Evolutionary conservation across 2,329 filamentous ascomycete species (phyloP).

Genomic region (Pseudogymnoascus pannorum): DNA sequence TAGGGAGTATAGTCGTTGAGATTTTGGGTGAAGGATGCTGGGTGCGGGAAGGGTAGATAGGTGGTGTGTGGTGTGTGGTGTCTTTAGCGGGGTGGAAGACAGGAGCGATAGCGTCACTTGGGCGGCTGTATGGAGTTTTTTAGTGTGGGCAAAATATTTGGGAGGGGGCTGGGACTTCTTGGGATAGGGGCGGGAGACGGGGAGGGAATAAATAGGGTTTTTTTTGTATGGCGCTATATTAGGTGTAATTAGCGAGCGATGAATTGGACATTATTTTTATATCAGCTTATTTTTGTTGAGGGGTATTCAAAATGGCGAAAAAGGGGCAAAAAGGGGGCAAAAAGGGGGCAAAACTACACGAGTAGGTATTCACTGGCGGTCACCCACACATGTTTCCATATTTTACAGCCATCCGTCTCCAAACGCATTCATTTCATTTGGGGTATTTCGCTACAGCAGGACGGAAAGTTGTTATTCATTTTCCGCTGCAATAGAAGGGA

Average conservation of each 20-base stretch:
- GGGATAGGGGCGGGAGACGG: slow-evolving; percentile 22
- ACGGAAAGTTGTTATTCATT: too few relatives aligned
- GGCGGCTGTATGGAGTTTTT: not conserved
- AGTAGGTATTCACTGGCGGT: too few relatives aligned
- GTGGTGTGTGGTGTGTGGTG: not conserved
- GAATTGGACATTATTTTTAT: slow-evolving; percentile 23
- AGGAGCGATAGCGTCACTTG: not conserved
- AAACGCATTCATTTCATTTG: too few relatives aligned
- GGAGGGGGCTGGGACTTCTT: not conserved
- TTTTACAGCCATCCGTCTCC: too few relatives aligned
- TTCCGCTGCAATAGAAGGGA: too few relatives aligned
- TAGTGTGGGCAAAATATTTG: slow-evolving; percentile 16
- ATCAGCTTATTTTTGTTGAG: too few relatives aligned
- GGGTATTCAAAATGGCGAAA: too few relatives aligned
- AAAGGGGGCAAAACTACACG: too few relatives aligned
- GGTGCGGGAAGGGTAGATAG: not conserved
- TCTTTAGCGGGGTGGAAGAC: slow-evolving; percentile 33
- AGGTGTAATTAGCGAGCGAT: not conserved
- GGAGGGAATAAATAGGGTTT: not conserved
- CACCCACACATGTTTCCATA: too few relatives aligned
- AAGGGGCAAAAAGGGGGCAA: too few relatives aligned
- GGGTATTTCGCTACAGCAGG: too few relatives aligned
- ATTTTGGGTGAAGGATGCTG: too few relatives aligned
- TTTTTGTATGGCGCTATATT: not conserved
- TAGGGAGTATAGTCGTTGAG: slow-evolving; percentile 3